These are phyloP conservation scores for Hyaloscypha hepaticicola DNA, from an alignment of 495 filamentous ascomycete genomes.

Conservation along the genomic window DNA sequence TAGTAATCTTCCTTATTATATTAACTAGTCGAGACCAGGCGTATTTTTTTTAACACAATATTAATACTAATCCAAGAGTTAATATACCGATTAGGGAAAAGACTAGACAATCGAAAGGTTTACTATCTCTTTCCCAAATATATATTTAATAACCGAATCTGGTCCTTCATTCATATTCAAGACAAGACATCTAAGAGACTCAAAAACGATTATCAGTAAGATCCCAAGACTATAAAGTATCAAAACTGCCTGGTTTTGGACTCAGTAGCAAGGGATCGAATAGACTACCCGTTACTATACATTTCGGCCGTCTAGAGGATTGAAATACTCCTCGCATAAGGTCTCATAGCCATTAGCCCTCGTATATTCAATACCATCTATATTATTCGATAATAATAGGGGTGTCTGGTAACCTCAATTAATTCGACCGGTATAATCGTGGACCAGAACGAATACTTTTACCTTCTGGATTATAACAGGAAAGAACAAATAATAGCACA, in stretches of 20 bases:
- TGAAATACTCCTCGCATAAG: conserved; percentile 3
- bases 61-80: conserved; percentile 3
- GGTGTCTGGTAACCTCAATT: no score
- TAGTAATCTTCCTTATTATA: no score
- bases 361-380: no score
- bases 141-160: conserved; percentile 5
- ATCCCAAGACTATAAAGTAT: conserved; percentile 16
- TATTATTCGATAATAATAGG: no score
- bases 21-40: background rate
- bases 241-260: conserved; percentile 20
- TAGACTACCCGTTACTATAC: conserved; percentile 9
- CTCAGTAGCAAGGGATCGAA: conserved; percentile 12
- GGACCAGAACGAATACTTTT: no score
- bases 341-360: background rate
- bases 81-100: conserved; percentile 1
- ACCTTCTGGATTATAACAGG: no score
- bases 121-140: conserved; percentile 12
- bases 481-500: no score
- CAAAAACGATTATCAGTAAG: conserved; percentile 15
- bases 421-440: no score
- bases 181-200: conserved; percentile 19
- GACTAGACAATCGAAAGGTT: background rate
- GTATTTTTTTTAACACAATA: background rate
- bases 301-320: no score
- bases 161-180: conserved; percentile 14